Evolutionary conservation across 2,329 filamentous ascomycete species (phyloP), one percentile per base, ranked within the genome.

Genomic region (Paecilomyces fulvus): DNA sequence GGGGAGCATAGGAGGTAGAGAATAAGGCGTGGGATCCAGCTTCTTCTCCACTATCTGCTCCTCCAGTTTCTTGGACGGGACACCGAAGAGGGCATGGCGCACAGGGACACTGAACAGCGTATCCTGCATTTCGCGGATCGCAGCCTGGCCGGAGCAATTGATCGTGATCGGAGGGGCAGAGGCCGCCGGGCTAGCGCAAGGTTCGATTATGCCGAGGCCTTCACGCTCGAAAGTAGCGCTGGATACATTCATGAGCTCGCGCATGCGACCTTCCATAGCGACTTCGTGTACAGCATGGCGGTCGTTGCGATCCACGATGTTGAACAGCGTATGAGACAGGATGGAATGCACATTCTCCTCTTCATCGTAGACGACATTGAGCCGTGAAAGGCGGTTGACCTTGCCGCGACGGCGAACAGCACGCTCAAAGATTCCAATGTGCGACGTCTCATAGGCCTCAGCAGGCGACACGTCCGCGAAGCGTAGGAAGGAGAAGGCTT

Each of bases 81-180:
- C 80, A 25, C 88, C 88, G 64, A 85, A 95, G 10, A 99, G 76
- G 3, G 83, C 83, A 69, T 86, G 87, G 51, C 92, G 88, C 58
- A 95, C 83, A 0, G 79, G 73, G 0, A 82, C 66, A 65, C 92
- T 96, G 81, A 97, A 99, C 64, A 96, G 74, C 4, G 84, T 80
- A 49, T 86, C 81, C 58, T 90, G 80, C 54, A 59, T 64, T 72
- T 97, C 92, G 12, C 80, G 71, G 4, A 80, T 75, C 0, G 83
- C 75, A 49, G 81, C 80, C 52, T 86, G 85, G 60, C 86, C 89
- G 51, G 86, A 85, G 69, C 87, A 92, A 49, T 83, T 81, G 4
- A 97, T 80, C 61, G 92, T 85, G 58, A 97, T 86, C 0, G 94
- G 94, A 6, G 92, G 92, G 3, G 94, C 92, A 1, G 88, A 85